These are phyloP conservation scores for Clonostachys chloroleuca DNA, from an alignment of 2,329 filamentous ascomycete species.

Conservation along the genomic window DNA sequence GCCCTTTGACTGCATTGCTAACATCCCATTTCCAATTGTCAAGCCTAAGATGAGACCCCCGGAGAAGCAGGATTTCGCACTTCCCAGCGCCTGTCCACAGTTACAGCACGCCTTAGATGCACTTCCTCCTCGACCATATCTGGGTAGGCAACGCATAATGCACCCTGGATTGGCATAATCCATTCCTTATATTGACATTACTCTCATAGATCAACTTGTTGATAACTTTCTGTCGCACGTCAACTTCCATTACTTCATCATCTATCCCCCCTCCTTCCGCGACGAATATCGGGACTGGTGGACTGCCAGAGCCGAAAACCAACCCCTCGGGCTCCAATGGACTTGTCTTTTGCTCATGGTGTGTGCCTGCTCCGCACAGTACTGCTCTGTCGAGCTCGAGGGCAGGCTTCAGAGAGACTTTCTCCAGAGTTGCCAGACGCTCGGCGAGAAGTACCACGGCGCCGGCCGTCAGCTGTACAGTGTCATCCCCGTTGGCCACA, in stretches of 20 bases:
- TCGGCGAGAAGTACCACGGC: slow-evolving; percentile 24
- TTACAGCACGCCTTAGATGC: slow-evolving; percentile 21
- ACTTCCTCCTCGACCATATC: slow-evolving; percentile 24
- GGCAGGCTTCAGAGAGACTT: slow-evolving; percentile 22
- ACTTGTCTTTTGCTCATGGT: slow-evolving; percentile 29
- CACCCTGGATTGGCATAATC: background rate
- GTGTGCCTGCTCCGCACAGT: slow-evolving; percentile 28
- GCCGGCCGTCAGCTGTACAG: slow-evolving; percentile 23
- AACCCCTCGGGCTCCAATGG: slow-evolving; percentile 26
- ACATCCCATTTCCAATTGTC: background rate
- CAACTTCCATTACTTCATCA: slow-evolving; percentile 32
- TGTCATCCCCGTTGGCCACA: slow-evolving; percentile 22
- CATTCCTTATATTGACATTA: background rate
- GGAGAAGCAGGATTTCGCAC: slow-evolving; percentile 9
- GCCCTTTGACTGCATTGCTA: background rate
- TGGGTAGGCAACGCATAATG: slow-evolving; percentile 15
- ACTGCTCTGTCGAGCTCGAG: slow-evolving; percentile 20
- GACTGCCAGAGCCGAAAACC: slow-evolving; percentile 15
- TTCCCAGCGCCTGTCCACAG: slow-evolving; percentile 14
- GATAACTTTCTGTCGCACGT: slow-evolving; percentile 29
- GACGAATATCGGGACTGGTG: slow-evolving; percentile 30
- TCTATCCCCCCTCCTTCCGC: slow-evolving; percentile 26
- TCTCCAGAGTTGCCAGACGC: slow-evolving; percentile 14
- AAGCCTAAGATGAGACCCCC: slow-evolving; percentile 9
- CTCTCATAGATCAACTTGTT: slow-evolving; percentile 24